Base-by-base conservation (phyloP, 1,284 basidiomycete species). In the Ceratobasidium sp. region DNA sequence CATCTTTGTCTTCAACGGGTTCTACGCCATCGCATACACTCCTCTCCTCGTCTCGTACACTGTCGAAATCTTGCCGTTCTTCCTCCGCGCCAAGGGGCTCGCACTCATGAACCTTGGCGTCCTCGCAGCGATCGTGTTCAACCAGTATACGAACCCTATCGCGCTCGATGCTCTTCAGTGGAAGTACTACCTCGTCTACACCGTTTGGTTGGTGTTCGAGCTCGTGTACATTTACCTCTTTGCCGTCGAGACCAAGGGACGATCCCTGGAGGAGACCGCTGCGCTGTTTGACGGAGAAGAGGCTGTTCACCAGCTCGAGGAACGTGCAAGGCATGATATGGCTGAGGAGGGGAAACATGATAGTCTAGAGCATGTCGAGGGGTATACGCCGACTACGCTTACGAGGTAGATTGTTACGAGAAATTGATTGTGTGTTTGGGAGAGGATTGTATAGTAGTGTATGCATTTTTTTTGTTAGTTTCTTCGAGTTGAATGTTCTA, bases 1-100 rank as follows among this genome's bases (percentile, higher is more conserved):
- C 83, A 89, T 93, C 80, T 93, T 92, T 82, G 75, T 91, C 8
- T 92, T 90, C 82, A 91, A 89, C 81, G 85, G 89, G 75, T 90
- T 90, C 84, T 92, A 92, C 81, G 89, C 89, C 80, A 85, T 79
- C 47, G 71, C 77, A 15, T 80, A 77, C 58, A 79, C 78, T 20
- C 76, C 78, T 13, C 58, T 82, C 37, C 82, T 83, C 54, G 80
- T 81, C 20, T 86, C 90, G 1, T 91, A 91, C 81, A 89, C 89
- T 0, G 83, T 91, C 67, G 91, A 93, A 81, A 92, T 93, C 76
- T 83, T 91, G 0, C 91, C 91, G 0, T 90, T 89, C 83, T 86
- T 84, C 61, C 89, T 93, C 66, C 88, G 91, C 71, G 90, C 91
- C 0, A 91, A 89, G 81, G 90, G 90, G 0, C 90, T 91, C 79